Percentiles rank a stretch among this genome's conserved stretches.
Evolutionary conservation across 106 monocot species (phyloP).

Genomic region (Apostasia ramifera): DNA sequence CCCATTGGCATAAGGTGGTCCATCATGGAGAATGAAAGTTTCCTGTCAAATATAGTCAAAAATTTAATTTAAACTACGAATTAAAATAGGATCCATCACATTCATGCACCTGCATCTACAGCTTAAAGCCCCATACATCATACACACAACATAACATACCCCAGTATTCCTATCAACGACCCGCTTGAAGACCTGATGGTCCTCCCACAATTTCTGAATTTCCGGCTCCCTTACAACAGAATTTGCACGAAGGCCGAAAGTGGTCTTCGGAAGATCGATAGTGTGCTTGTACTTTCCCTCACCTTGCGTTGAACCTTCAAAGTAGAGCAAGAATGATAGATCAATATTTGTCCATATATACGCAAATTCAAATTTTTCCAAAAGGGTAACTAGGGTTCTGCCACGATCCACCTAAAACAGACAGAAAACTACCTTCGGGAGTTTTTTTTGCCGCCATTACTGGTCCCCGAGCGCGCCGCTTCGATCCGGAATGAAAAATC

Average conservation of each 20-base stretch:
- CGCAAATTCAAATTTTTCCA: neutral
- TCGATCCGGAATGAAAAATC: conserved; percentile 20
- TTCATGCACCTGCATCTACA: neutral
- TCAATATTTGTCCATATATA: neutral
- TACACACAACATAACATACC: conserved; percentile 23
- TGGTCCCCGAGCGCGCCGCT: conserved; percentile 63
- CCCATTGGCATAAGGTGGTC: conserved; percentile 99
- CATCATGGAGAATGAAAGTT: conserved; percentile 87
- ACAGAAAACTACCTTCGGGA: conserved; percentile 37
- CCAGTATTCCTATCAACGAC: conserved; percentile 72
- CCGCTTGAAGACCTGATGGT: conserved; percentile 72
- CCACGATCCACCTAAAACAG: neutral
- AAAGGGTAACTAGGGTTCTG: neutral
- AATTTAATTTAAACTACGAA: neutral
- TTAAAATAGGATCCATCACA: neutral
- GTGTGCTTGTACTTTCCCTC: conserved; percentile 93
- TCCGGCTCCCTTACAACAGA: conserved; percentile 75
- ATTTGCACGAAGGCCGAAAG: conserved; percentile 90
- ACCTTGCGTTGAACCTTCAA: conserved; percentile 50
- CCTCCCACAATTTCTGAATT: conserved; percentile 93
- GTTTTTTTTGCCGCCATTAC: conserved; percentile 85
- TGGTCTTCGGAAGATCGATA: conserved; percentile 82
- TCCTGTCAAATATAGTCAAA: conserved; percentile 38
- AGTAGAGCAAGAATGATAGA: neutral
- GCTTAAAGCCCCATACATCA: no score